Conservation (phyloP, 2,329 filamentous ascomycete species). For the Cladosporium colombiae region DNA sequence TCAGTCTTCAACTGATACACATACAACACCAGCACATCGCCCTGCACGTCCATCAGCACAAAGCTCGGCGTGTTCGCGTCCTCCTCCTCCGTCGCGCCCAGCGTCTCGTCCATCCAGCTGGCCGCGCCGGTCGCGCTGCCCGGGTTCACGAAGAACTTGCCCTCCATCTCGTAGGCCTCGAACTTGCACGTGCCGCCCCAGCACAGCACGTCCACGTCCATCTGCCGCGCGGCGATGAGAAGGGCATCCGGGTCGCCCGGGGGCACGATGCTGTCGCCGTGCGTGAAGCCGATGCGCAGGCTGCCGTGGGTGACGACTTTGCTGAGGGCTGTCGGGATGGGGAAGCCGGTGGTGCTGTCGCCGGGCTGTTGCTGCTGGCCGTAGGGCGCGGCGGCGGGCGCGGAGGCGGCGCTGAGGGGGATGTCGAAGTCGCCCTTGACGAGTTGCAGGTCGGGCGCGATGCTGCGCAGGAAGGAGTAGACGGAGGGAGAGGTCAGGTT, state of each 20-base stretch:
- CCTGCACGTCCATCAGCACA: slow-evolving; percentile 98
- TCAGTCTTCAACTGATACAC: slow-evolving; percentile 69
- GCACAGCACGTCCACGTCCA: slow-evolving; percentile 69
- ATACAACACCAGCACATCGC: slow-evolving; percentile 91
- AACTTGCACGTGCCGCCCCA: slow-evolving; percentile 72
- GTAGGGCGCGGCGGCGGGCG: slow-evolving; percentile 42
- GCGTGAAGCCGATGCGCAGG: slow-evolving; percentile 69
- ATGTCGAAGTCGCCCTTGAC: slow-evolving; percentile 72
- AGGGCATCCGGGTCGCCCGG: slow-evolving; percentile 66
- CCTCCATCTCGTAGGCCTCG: slow-evolving; percentile 71
- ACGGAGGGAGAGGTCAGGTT: slow-evolving; percentile 60
- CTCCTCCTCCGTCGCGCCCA: slow-evolving; percentile 45
- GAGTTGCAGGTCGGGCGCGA: slow-evolving; percentile 65
- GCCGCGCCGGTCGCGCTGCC: slow-evolving; percentile 68
- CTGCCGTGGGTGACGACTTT: slow-evolving; percentile 71
- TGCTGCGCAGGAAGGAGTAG: slow-evolving; percentile 57
- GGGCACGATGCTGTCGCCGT: slow-evolving; percentile 72
- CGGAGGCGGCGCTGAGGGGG: slow-evolving; percentile 65
- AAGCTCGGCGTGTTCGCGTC: slow-evolving; percentile 83
- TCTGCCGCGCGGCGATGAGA: slow-evolving; percentile 67
- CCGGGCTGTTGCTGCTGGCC: neutral
- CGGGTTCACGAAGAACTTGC: slow-evolving; percentile 71
- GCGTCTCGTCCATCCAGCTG: slow-evolving; percentile 52
- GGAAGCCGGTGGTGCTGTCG: slow-evolving; percentile 28
- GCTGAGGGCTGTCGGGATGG: slow-evolving; percentile 54